Conservation (phyloP, 2,329 filamentous ascomycete genomes). For the Talaromyces sp. region DNA sequence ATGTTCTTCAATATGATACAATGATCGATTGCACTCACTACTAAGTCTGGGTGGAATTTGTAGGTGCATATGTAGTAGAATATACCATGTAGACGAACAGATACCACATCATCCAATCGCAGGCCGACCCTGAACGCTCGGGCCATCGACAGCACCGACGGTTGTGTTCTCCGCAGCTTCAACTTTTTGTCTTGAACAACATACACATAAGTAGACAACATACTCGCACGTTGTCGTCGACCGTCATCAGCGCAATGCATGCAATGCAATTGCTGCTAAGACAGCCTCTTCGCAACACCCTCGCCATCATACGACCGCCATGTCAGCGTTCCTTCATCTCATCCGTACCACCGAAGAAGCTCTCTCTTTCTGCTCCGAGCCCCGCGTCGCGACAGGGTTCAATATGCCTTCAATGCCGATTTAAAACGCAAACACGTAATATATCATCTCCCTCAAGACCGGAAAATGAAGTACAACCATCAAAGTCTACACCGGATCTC, state of each 20-base stretch:
- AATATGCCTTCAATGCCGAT: constrained; percentile 44
- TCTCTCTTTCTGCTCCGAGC: constrained; percentile 23
- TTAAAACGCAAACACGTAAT: constrained; percentile 30
- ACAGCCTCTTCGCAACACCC: constrained; percentile 35
- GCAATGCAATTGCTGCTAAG: constrained; percentile 39
- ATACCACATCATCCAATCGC: neutral
- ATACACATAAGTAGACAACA: neutral
- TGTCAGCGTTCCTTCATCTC: constrained; percentile 26
- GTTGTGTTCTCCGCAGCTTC: constrained; percentile 9
- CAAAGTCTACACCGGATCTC: neutral
- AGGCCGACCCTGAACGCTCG: neutral
- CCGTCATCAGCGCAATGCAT: constrained; percentile 34
- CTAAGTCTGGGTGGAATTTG: no score
- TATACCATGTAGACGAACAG: no score
- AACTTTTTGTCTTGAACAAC: neutral
- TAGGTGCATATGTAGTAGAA: neutral
- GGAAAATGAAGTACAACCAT: constrained; percentile 17
- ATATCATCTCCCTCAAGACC: constrained; percentile 32
- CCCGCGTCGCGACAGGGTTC: constrained; percentile 32
- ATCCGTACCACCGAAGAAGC: constrained; percentile 22
- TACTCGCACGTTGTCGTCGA: neutral
- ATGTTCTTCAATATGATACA: neutral
- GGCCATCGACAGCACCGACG: neutral
- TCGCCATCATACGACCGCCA: constrained; percentile 26
- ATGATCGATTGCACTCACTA: neutral